Evolutionary conservation across 2,329 filamentous ascomycete genomes (phyloP).

Genomic region (Neurospora crassa): DNA sequence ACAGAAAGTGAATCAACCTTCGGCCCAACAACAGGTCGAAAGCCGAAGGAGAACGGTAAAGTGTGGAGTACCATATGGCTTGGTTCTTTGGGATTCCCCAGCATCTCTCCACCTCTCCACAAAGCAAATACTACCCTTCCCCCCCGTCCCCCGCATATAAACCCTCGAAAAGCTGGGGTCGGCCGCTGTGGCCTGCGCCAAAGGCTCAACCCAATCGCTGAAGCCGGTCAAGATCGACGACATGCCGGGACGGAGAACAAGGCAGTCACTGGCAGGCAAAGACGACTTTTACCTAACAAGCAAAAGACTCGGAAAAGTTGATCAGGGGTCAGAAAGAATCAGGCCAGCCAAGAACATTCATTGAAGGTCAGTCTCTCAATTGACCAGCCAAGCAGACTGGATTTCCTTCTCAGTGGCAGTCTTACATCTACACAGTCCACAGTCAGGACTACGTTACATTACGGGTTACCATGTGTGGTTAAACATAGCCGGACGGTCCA

Average conservation of each 20-base stretch:
- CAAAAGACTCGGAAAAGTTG: background rate
- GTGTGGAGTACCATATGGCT: background rate
- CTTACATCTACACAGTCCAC: background rate
- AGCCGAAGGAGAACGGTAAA: background rate
- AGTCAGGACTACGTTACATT: background rate
- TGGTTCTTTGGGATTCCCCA: background rate
- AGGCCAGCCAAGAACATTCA: background rate
- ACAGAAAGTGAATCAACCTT: background rate
- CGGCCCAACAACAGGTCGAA: background rate
- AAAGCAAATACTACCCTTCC: background rate
- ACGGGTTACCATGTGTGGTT: background rate
- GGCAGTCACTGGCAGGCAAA: background rate
- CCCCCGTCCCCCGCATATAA: background rate
- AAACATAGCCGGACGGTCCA: background rate
- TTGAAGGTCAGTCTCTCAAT: background rate
- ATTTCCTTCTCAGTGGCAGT: background rate
- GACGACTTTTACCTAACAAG: background rate
- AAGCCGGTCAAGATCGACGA: background rate
- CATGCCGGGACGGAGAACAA: background rate
- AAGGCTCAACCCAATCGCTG: background rate
- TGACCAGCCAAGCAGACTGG: background rate
- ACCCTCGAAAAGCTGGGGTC: background rate
- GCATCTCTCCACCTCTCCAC: background rate
- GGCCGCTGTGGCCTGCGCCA: background rate
- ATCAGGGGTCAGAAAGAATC: background rate